A percentile compares a stretch with the other conserved stretches of the same genome.
These are phyloP conservation scores for Podospora anserina DNA, from an alignment of 495 filamentous ascomycete genomes.

Conservation along the genomic window DNA sequence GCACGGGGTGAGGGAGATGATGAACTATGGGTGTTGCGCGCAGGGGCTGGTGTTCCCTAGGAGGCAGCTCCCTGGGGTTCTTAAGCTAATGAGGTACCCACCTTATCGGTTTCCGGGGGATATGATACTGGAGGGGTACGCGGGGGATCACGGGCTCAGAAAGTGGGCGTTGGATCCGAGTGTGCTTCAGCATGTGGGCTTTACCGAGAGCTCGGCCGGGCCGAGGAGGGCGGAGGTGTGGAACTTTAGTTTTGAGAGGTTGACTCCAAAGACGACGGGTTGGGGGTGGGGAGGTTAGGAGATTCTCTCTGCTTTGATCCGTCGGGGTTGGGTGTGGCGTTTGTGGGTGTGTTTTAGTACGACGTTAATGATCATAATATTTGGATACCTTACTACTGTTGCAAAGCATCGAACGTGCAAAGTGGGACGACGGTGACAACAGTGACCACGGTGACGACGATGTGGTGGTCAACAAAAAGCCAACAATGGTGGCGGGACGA, in stretches of 20 bases:
- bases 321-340: not conserved
- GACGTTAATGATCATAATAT: too few species aligned
- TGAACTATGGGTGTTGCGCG: slow-evolving; percentile 49
- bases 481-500: too few species aligned
- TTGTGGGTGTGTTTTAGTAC: not conserved
- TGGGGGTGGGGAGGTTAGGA: not conserved
- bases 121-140: slow-evolving; percentile 48
- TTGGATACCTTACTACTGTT: too few species aligned
- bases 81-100: slow-evolving; percentile 40
- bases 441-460: too few species aligned
- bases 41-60: slow-evolving; percentile 37
- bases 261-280: not conserved
- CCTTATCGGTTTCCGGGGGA: slow-evolving; percentile 40
- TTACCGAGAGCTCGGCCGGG: slow-evolving; percentile 26
- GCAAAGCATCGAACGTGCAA: too few species aligned
- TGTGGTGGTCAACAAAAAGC: too few species aligned
- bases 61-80: slow-evolving; percentile 41
- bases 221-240: slow-evolving; percentile 39
- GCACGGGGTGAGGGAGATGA: slow-evolving; percentile 47
- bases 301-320: not conserved
- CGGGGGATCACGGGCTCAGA: slow-evolving; percentile 31
- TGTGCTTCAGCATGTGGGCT: slow-evolving; percentile 52
- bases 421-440: too few species aligned
- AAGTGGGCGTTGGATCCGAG: slow-evolving; percentile 53
- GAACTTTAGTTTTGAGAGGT: slow-evolving; percentile 44